These are phyloP conservation scores for Phytopythium chamaehyphon DNA, from an alignment of 352 stramenopile species.

Conservation along the genomic window DNA sequence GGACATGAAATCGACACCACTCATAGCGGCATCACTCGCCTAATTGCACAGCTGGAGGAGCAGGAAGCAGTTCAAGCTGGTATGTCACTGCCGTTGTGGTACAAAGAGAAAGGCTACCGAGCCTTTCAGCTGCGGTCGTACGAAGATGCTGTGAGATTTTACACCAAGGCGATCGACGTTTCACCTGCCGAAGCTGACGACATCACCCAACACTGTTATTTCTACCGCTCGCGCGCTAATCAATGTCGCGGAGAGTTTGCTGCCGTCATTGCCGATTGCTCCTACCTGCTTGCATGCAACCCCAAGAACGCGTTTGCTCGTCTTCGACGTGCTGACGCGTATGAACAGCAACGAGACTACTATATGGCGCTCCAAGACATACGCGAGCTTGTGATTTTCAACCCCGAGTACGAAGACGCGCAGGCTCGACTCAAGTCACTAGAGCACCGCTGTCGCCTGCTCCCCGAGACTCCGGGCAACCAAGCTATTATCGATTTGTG, in stretches of 20 bases:
- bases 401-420: constrained; percentile 52
- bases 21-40: constrained; percentile 36
- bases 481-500: constrained; percentile 8
- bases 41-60: constrained; percentile 43
- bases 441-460: constrained; percentile 37
- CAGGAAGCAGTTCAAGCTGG: constrained; percentile 33
- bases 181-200: constrained; percentile 44
- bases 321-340: constrained; percentile 46
- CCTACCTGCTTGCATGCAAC: constrained; percentile 41
- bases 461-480: constrained; percentile 11
- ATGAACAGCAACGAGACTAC: constrained; percentile 55
- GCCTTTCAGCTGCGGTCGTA: constrained; percentile 91
- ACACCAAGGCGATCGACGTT: constrained; percentile 85
- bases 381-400: constrained; percentile 43
- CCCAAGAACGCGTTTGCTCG: constrained; percentile 51
- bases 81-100: constrained; percentile 33
- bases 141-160: constrained; percentile 87
- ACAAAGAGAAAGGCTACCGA: constrained; percentile 83
- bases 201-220: constrained; percentile 49
- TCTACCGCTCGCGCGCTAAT: constrained; percentile 51
- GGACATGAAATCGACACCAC: constrained; percentile 44
- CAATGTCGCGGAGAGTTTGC: constrained; percentile 47
- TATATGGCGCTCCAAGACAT: constrained; percentile 56
- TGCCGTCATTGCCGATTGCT: constrained; percentile 49
- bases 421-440: constrained; percentile 34